A percentile compares a stretch with the other conserved stretches of the same genome.
phyloP scores from a whole-genome alignment of 352 stramenopile species.

The Globisporangium paroecandrum region DNA sequence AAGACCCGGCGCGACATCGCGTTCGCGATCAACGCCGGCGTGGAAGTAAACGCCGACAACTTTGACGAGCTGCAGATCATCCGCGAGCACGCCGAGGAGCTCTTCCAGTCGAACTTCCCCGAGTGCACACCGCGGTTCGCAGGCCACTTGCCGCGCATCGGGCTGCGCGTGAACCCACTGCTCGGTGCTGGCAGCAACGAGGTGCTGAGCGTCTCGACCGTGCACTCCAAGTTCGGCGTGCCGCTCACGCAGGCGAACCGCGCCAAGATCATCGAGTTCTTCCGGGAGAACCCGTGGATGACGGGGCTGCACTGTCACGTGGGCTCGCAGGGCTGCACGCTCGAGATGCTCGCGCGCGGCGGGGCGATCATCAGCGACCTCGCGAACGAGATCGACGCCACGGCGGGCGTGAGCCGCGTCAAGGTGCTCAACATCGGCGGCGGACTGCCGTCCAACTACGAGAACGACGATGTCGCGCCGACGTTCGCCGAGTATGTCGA shows the following conservation, averaged over 20 bases:
- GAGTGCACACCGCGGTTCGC: constrained; percentile 56
- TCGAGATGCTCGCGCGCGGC: constrained; percentile 85
- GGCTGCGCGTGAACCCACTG: constrained; percentile 90
- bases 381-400: constrained; percentile 79
- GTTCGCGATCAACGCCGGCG: constrained; percentile 77
- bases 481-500: constrained; percentile 84
- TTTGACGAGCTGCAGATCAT: constrained; percentile 87
- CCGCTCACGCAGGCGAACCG: constrained; percentile 61
- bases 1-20: constrained; percentile 89
- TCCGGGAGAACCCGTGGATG: constrained; percentile 85
- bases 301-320: constrained; percentile 86
- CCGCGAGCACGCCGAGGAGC: constrained; percentile 74
- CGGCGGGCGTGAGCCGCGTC: constrained; percentile 62
- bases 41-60: constrained; percentile 91
- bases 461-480: constrained; percentile 59
- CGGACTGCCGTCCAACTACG: constrained; percentile 88
- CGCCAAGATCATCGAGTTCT: constrained; percentile 62
- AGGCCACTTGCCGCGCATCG: constrained; percentile 72
- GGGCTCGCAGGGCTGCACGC: constrained; percentile 75
- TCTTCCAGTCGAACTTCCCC: constrained; percentile 83
- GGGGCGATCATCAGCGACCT: constrained; percentile 69
- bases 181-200: constrained; percentile 86
- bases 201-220: constrained; percentile 84
- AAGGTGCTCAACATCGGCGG: constrained; percentile 90
- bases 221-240: constrained; percentile 91